Percentiles rank a stretch among this genome's conserved stretches.
These are phyloP conservation scores for Bassia scoparia DNA, from an alignment of 148 eudicot genomes.

Conservation along the genomic window DNA sequence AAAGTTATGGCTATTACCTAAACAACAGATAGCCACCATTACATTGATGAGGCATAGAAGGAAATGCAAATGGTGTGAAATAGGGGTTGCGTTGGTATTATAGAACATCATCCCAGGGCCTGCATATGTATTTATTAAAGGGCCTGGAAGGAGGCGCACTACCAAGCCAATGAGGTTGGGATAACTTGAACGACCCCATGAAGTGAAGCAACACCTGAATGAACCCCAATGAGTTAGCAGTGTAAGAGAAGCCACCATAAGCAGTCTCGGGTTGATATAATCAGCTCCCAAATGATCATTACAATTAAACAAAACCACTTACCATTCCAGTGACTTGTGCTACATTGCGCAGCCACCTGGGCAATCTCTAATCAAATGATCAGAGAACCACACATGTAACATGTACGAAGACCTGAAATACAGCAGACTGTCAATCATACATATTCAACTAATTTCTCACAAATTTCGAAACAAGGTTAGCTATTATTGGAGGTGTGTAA, in stretches of 20 bases:
- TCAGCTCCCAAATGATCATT: neutral
- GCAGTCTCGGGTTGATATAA: neutral
- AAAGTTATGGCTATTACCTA: conserved; percentile 38
- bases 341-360: conserved; percentile 41
- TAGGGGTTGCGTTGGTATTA: conserved; percentile 42
- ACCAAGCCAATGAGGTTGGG: conserved; percentile 54
- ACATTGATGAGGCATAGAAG: conserved; percentile 43
- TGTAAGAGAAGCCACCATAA: neutral
- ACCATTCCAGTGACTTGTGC: conserved; percentile 33
- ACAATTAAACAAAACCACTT: conserved; percentile 3
- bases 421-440: conserved; percentile 7
- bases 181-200: conserved; percentile 45
- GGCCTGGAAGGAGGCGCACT: conserved; percentile 41
- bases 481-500: too few relatives aligned
- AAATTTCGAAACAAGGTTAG: neutral
- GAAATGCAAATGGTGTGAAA: conserved; percentile 36
- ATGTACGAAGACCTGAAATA: conserved; percentile 46
- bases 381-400: conserved; percentile 65
- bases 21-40: conserved; percentile 36
- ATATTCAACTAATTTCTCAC: neutral
- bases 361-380: conserved; percentile 70
- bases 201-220: conserved; percentile 38
- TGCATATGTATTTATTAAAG: conserved; percentile 40
- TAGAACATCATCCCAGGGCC: conserved; percentile 56
- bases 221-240: conserved; percentile 16